Conservation (phyloP, 2,329 filamentous ascomycete species). For the Allantophomopsis cytisporea region DNA sequence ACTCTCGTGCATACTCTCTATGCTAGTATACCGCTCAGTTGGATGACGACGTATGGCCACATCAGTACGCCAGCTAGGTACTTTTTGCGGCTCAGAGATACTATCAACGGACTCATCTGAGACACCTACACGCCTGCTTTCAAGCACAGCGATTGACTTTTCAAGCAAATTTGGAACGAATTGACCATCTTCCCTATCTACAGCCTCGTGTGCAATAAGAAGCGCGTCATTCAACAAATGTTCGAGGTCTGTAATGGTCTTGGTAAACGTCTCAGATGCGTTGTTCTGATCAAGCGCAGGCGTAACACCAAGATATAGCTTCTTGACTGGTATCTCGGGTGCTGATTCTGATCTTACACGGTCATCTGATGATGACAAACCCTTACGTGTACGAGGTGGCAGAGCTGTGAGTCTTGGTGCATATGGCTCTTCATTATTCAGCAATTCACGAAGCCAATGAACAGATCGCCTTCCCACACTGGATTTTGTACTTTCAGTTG, state of each 20-base stretch:
- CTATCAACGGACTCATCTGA: no score
- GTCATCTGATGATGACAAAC: no score
- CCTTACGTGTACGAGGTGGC: conserved; percentile 8
- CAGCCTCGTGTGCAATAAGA: conserved; percentile 19
- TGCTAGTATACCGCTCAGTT: neutral
- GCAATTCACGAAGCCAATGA: conserved; percentile 14
- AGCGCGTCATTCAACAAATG: conserved; percentile 21
- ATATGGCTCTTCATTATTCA: conserved; percentile 12
- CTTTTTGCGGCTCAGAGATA: no score
- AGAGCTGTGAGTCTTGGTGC: conserved; percentile 14
- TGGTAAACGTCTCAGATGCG: conserved; percentile 13
- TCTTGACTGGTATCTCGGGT: conserved; percentile 3
- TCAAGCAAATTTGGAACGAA: conserved; percentile 9
- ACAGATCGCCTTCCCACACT: conserved; percentile 1
- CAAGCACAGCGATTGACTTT: conserved; percentile 10
- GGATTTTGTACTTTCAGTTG: no score
- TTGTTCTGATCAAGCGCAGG: conserved; percentile 1
- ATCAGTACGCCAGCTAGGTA: no score
- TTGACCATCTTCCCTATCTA: conserved; percentile 11
- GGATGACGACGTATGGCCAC: neutral
- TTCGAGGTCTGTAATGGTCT: conserved; percentile 21
- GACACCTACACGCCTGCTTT: conserved; percentile 1
- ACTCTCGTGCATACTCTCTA: conserved; percentile 12
- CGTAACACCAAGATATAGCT: conserved; percentile 7
- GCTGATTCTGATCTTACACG: conserved; percentile 4